Base-by-base conservation (phyloP, 768 basidiomycete genomes). In the Leccinum variicolor region DNA sequence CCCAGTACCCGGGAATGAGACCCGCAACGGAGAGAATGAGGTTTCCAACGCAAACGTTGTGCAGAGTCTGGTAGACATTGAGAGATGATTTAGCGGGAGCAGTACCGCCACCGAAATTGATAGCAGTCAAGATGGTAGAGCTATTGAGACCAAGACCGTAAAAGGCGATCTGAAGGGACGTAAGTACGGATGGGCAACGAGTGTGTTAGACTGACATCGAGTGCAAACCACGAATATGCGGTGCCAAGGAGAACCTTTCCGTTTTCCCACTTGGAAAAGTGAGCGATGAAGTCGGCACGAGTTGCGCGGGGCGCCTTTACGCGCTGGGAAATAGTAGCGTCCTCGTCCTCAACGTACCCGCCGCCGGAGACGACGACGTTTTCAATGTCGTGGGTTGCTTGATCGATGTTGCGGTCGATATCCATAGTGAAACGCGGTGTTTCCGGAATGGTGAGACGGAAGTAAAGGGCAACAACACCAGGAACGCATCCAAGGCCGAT, bases 341-440 rank as follows among this genome's bases (percentile, higher is more conserved):
- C 79, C 51, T 87, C 85, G 4, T 87, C 83, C 34, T 76, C 75
- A 23, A 74, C 66, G 65, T 71, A 77, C 7, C 66, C 74, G 36
- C 82, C 81, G 15, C 82, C 81, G 15, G 75, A 76, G 19, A 77
- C 74, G 48, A 94, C 61, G 55, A 91, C 89, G 48, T 80, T 78
- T 57, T 87, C 80, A 61, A 93, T 89, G 64, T 94, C 93, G 29
- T 79, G 74, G 1, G 84, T 55, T 7, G 92, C 93, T 67, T 88
- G 89, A 41, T 81, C 76, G 46, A 95, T 76, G 71, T 94, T 93
- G 50, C 81, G 79, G 72, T 94, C 91, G 58, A 95, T 83, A 77
- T 95, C 93, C 89, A 94, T 94, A 58, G 93, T 96, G 71, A 81
- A 86, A 55, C 93, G 90, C 26, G 93, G 93, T 0, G 92, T 94